A percentile compares a stretch with the other conserved stretches of the same genome.
Conservation (phyloP, 768 basidiomycete species). For the Boletus edulis region DNA sequence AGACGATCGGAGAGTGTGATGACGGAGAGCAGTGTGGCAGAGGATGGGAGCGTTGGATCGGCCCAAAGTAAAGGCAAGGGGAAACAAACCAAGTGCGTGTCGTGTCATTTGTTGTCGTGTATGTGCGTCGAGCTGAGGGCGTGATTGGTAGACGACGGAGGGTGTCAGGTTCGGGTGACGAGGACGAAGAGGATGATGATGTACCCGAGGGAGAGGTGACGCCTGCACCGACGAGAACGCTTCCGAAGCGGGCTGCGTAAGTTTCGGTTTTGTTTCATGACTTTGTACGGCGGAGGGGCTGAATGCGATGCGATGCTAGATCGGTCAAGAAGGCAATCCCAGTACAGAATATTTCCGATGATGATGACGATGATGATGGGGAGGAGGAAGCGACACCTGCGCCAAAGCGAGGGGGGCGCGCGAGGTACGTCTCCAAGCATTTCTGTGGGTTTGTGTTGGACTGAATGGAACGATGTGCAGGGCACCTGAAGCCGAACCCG, state of each 20-base stretch:
- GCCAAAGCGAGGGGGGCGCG: conserved; percentile 9
- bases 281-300: neutral
- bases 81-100: conserved; percentile 41
- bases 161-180: conserved; percentile 51
- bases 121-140: neutral
- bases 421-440: conserved; percentile 8
- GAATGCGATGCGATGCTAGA: conserved; percentile 20
- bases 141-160: conserved; percentile 46
- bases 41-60: conserved; percentile 32
- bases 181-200: conserved; percentile 42
- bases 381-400: conserved; percentile 43
- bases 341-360: conserved; percentile 21
- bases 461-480: neutral
- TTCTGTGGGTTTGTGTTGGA: neutral
- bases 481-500: conserved; percentile 3
- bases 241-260: conserved; percentile 57
- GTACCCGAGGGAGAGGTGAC: conserved; percentile 27
- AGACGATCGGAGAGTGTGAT: conserved; percentile 62
- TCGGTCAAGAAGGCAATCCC: conserved; percentile 37
- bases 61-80: conserved; percentile 26
- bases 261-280: neutral
- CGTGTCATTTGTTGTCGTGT: neutral
- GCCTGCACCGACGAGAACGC: conserved; percentile 44
- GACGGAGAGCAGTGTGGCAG: conserved; percentile 44
- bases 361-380: conserved; percentile 11